A percentile compares a stretch with the other conserved stretches of the same genome.
phyloP scores from a whole-genome alignment of 2,329 filamentous ascomycete genomes.

The Ceratocystis smalleyi region DNA sequence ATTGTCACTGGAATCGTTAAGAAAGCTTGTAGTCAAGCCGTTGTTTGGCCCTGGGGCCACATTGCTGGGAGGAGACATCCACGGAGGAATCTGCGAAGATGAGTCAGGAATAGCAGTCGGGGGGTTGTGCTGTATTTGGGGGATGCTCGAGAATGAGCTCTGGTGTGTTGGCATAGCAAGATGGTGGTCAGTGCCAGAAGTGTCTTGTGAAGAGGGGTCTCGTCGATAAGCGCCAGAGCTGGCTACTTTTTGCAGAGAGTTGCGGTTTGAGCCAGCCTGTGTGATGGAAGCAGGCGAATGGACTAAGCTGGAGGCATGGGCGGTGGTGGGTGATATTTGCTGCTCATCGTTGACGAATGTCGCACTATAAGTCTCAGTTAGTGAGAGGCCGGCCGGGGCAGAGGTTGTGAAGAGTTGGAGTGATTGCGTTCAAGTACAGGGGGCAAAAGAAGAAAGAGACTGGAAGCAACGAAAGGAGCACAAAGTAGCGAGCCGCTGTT shows the following conservation, averaged over 20 bases:
- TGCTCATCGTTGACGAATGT: constrained; percentile 27
- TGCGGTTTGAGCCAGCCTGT: constrained; percentile 23
- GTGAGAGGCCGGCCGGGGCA: not conserved
- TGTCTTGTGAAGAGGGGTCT: constrained; percentile 33
- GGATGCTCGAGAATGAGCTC: constrained; percentile 25
- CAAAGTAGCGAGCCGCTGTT: not conserved
- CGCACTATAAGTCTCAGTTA: constrained; percentile 17
- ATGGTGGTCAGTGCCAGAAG: constrained; percentile 29
- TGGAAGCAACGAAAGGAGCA: not conserved
- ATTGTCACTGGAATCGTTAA: constrained; percentile 61
- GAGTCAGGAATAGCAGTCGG: constrained; percentile 40
- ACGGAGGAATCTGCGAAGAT: constrained; percentile 41
- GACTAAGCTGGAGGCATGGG: constrained; percentile 29
- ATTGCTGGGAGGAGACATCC: constrained; percentile 32
- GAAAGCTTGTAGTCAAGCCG: constrained; percentile 44
- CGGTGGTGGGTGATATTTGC: constrained; percentile 36
- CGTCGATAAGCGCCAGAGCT: not conserved
- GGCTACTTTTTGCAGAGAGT: constrained; percentile 23
- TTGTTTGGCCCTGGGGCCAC: constrained; percentile 19
- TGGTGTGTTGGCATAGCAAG: not conserved
- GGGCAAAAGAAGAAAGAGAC: not conserved
- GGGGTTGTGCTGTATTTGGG: constrained; percentile 43
- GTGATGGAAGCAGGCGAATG: constrained; percentile 24
- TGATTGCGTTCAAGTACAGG: constrained; percentile 22
- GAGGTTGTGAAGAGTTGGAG: constrained; percentile 1